Conservation (phyloP, 2,329 filamentous ascomycete genomes). For the Colletotrichum sidae region DNA sequence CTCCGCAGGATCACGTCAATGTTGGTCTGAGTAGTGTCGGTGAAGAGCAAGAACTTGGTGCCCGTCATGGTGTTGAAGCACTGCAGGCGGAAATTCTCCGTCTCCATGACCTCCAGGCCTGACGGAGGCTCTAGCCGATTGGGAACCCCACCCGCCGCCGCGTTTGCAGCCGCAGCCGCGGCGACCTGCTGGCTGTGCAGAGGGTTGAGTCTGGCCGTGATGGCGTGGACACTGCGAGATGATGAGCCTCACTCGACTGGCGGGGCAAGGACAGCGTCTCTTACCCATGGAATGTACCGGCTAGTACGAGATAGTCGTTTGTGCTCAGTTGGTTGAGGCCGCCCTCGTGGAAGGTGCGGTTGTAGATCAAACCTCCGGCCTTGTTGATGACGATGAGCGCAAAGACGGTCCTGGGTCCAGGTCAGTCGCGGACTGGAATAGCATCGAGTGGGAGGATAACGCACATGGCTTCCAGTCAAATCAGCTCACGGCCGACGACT, state of each 20-base stretch:
- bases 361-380: slow-evolving; percentile 95
- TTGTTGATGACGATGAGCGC: slow-evolving; percentile 99
- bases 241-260: slow-evolving; percentile 28
- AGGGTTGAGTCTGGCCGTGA: slow-evolving; percentile 73
- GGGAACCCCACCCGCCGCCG: slow-evolving; percentile 45
- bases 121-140: slow-evolving; percentile 73
- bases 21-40: slow-evolving; percentile 87
- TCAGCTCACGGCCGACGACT: slow-evolving; percentile 13
- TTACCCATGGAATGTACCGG: slow-evolving; percentile 96
- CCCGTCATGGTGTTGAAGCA: slow-evolving; percentile 97
- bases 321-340: slow-evolving; percentile 88
- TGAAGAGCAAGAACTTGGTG: slow-evolving; percentile 95
- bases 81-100: slow-evolving; percentile 92
- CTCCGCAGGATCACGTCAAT: slow-evolving; percentile 85
- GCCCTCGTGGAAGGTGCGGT: slow-evolving; percentile 89
- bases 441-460: neutral
- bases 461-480: slow-evolving; percentile 23
- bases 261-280: slow-evolving; percentile 42
- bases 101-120: slow-evolving; percentile 92
- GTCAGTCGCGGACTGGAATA: neutral
- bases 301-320: slow-evolving; percentile 97
- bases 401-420: slow-evolving; percentile 82
- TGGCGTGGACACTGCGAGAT: slow-evolving; percentile 72
- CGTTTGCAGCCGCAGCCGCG: slow-evolving; percentile 45
- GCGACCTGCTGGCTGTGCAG: slow-evolving; percentile 55